Evolutionary conservation across 805 yeast species (phyloP).

Genomic region (Yarrowia phangngaensis): DNA sequence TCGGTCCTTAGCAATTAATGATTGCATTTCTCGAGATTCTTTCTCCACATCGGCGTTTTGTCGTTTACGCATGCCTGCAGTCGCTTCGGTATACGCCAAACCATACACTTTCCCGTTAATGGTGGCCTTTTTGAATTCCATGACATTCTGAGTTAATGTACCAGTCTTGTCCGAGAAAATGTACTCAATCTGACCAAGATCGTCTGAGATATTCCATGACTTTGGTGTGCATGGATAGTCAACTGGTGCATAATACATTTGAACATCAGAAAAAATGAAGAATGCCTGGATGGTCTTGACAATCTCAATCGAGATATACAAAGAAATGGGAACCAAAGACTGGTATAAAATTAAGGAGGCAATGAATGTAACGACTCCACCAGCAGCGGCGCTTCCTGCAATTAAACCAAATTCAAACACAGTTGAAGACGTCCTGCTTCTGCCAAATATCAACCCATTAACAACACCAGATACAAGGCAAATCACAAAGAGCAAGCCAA

Average conservation of each 20-base stretch:
- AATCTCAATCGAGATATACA: conserved; percentile 74
- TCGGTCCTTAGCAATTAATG: conserved; percentile 47
- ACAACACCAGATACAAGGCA: conserved; percentile 69
- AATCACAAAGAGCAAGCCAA: conserved; percentile 56
- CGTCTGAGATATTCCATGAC: conserved; percentile 82
- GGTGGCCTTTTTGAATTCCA: conserved; percentile 80
- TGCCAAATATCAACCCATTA: conserved; percentile 60
- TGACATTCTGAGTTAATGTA: conserved; percentile 75
- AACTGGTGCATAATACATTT: conserved; percentile 63
- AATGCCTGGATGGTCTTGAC: conserved; percentile 76
- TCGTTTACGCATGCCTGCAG: conserved; percentile 64
- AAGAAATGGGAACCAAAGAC: conserved; percentile 73
- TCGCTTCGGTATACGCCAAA: conserved; percentile 69
- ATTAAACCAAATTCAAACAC: conserved; percentile 62
- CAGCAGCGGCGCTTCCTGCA: conserved; percentile 57
- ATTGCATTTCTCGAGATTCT: conserved; percentile 49
- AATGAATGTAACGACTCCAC: conserved; percentile 67
- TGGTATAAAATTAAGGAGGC: conserved; percentile 74
- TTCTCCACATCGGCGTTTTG: conserved; percentile 58
- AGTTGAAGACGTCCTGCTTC: conserved; percentile 45
- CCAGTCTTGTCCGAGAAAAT: conserved; percentile 83
- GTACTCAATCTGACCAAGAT: conserved; percentile 78
- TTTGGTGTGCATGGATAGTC: conserved; percentile 81
- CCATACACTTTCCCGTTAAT: conserved; percentile 69
- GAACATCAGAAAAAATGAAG: conserved; percentile 66